Conservation (phyloP, 495 filamentous ascomycete species). For the Polyplosphaeria fusca region DNA sequence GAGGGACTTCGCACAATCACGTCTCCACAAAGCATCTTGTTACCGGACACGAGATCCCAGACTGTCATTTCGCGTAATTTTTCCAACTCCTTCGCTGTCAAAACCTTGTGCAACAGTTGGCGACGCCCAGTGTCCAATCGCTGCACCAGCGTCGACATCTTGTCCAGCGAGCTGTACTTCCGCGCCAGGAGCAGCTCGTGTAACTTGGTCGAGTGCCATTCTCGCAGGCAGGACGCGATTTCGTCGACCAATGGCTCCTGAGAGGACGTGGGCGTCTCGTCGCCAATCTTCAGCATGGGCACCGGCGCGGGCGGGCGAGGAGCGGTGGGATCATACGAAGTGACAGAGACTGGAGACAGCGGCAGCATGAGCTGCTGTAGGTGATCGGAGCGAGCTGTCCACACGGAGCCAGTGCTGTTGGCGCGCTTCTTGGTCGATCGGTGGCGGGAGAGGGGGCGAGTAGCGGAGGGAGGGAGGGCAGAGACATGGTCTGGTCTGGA, state of each 20-base stretch:
- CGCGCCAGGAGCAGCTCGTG: slow-evolving; percentile 85
- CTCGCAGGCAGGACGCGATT: slow-evolving; percentile 89
- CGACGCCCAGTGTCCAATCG: slow-evolving; percentile 77
- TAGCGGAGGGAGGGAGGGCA: slow-evolving; percentile 23
- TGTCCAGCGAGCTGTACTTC: slow-evolving; percentile 76
- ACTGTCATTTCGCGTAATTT: slow-evolving; percentile 77
- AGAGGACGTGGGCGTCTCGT: slow-evolving; percentile 85
- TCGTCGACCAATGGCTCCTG: slow-evolving; percentile 94
- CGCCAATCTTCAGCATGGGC: slow-evolving; percentile 94
- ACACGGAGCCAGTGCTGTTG: slow-evolving; percentile 28
- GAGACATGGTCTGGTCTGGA: slow-evolving; percentile 27
- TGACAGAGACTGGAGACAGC: slow-evolving; percentile 32
- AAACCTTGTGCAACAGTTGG: slow-evolving; percentile 87
- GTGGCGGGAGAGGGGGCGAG: slow-evolving; percentile 26
- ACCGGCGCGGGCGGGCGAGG: slow-evolving; percentile 87
- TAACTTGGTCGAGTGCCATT: slow-evolving; percentile 97
- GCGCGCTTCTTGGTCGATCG: slow-evolving; percentile 26
- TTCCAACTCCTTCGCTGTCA: slow-evolving; percentile 78
- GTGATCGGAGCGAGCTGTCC: slow-evolving; percentile 33
- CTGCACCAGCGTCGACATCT: slow-evolving; percentile 72
- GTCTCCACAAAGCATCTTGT: slow-evolving; percentile 86
- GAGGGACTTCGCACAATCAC: slow-evolving; percentile 89
- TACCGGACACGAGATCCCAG: slow-evolving; percentile 90
- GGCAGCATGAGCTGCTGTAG: slow-evolving; percentile 32
- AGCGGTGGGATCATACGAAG: slow-evolving; percentile 55